phyloP scores from a whole-genome alignment of 352 stramenopile species.

The Globisporangium irregulare region DNA sequence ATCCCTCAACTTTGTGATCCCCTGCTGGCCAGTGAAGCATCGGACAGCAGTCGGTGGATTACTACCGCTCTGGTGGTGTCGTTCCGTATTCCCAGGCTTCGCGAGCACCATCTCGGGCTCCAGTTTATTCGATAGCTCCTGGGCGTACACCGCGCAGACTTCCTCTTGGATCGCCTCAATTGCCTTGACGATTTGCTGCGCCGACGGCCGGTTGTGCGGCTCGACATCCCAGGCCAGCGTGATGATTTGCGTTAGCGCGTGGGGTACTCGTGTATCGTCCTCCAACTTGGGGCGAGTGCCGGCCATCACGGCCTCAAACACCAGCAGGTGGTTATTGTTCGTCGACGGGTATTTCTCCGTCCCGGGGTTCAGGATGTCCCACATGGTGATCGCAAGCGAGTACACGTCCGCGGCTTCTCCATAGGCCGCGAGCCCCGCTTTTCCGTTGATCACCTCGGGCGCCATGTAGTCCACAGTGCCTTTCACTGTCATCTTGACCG shows the following conservation, averaged over 20 bases:
- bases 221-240: slow-evolving; percentile 26
- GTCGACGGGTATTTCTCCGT: slow-evolving; percentile 43
- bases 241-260: slow-evolving; percentile 26
- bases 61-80: background rate
- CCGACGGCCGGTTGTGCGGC: slow-evolving; percentile 18
- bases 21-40: slow-evolving; percentile 23
- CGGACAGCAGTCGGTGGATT: slow-evolving; percentile 12
- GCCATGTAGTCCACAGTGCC: slow-evolving; percentile 78
- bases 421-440: slow-evolving; percentile 42
- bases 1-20: slow-evolving; percentile 19
- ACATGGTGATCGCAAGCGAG: slow-evolving; percentile 67
- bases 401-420: slow-evolving; percentile 27
- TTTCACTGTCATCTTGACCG: slow-evolving; percentile 45
- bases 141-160: slow-evolving; percentile 18
- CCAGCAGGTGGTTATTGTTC: slow-evolving; percentile 49
- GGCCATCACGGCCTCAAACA: slow-evolving; percentile 48
- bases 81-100: background rate
- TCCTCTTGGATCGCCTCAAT: slow-evolving; percentile 34
- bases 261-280: slow-evolving; percentile 17
- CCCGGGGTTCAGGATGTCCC: slow-evolving; percentile 58
- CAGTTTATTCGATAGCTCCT: slow-evolving; percentile 24
- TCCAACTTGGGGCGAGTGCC: slow-evolving; percentile 37
- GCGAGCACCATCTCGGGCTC: slow-evolving; percentile 10
- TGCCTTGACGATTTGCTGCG: slow-evolving; percentile 24
- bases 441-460: slow-evolving; percentile 66